phyloP scores from a whole-genome alignment of 176 grass and related monocot species.

The Hsuehochloa calcarea region DNA sequence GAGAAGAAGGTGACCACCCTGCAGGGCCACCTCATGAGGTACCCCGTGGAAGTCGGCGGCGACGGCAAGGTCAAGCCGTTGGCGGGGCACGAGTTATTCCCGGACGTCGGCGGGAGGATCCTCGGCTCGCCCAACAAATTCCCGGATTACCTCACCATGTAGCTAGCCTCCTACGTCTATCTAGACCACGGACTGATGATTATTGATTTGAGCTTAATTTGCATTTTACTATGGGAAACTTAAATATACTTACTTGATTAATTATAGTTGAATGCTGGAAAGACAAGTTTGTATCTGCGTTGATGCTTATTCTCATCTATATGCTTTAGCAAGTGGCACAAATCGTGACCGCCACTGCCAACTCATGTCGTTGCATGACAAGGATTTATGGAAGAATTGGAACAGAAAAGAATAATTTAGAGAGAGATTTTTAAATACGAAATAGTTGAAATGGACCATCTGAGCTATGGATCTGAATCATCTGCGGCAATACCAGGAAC shows the following conservation, averaged over 20 bases:
- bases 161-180: not conserved
- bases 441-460: too few species aligned
- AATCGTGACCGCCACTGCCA: too few species aligned
- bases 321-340: too few species aligned
- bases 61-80: conserved; percentile 23
- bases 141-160: conserved; percentile 59
- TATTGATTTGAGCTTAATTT: not conserved
- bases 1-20: not conserved
- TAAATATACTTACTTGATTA: not conserved
- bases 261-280: too few species aligned
- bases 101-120: conserved; percentile 55
- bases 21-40: conserved; percentile 52
- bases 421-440: too few species aligned
- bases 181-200: not conserved
- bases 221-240: not conserved
- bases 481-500: too few species aligned
- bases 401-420: too few species aligned
- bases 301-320: too few species aligned
- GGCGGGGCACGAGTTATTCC: conserved; percentile 38
- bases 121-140: conserved; percentile 41
- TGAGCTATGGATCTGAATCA: too few species aligned
- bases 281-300: too few species aligned
- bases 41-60: conserved; percentile 33
- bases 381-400: too few species aligned
- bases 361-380: too few species aligned